Percentiles rank a stretch among this genome's conserved stretches.
Conservation (phyloP, 169 alveolate species). For the Pseudocohnilembus persalinus region DNA sequence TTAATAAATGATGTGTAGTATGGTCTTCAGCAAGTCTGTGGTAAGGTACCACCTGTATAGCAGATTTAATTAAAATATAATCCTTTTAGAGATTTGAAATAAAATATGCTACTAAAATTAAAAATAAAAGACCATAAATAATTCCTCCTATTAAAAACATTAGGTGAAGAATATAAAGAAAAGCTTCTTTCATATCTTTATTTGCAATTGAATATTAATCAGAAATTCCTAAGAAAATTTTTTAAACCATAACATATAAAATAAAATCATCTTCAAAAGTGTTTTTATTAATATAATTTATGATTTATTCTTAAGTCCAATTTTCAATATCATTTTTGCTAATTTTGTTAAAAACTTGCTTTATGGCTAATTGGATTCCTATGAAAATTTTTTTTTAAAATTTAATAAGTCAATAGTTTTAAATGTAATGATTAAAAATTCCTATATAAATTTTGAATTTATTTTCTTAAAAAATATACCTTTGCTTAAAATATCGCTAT, state of each 20-base stretch:
- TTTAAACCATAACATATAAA: no score
- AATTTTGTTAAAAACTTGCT: no score
- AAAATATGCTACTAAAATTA: background rate
- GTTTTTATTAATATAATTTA: no score
- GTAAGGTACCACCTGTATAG: background rate
- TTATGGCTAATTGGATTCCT: background rate
- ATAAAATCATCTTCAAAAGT: background rate
- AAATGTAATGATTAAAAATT: no score
- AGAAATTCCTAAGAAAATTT: background rate
- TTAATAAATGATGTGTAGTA: background rate
- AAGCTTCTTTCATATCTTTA: no score
- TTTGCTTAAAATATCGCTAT: no score
- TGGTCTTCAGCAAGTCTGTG: background rate
- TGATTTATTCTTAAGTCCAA: background rate
- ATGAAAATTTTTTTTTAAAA: no score
- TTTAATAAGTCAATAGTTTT: no score
- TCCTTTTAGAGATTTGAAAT: background rate
- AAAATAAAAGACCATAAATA: background rate
- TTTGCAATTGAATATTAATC: background rate
- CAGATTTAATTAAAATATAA: background rate
- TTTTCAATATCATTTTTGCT: background rate
- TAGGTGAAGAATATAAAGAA: background rate
- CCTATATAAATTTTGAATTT: no score
- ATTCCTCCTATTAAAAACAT: background rate
- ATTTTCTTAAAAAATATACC: no score